Percentiles rank a stretch among this genome's conserved stretches.
Evolutionary conservation across 1,284 basidiomycete genomes (phyloP).

Genomic region (Porogramme epimiltina): DNA sequence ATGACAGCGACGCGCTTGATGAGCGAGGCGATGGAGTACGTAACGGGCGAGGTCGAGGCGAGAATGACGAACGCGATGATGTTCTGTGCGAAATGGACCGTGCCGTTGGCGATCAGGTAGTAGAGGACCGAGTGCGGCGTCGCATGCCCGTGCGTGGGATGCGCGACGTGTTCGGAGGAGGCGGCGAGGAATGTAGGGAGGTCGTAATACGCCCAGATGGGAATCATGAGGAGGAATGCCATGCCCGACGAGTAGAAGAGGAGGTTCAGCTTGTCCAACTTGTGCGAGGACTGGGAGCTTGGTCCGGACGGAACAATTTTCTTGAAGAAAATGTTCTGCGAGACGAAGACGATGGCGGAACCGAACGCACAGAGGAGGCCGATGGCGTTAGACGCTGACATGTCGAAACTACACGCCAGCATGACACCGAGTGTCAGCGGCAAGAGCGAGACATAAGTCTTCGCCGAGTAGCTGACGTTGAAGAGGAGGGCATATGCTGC

Average conservation of each 20-base stretch:
- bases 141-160: slow-evolving; percentile 45
- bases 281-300: slow-evolving; percentile 55
- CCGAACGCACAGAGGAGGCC: slow-evolving; percentile 92
- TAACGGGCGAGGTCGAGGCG: slow-evolving; percentile 94
- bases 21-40: slow-evolving; percentile 97
- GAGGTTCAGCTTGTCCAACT: slow-evolving; percentile 96
- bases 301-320: slow-evolving; percentile 87
- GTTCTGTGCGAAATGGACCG: slow-evolving; percentile 96
- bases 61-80: slow-evolving; percentile 97
- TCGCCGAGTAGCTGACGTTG: slow-evolving; percentile 87
- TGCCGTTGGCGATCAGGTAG: slow-evolving; percentile 90
- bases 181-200: slow-evolving; percentile 63
- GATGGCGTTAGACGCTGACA: slow-evolving; percentile 81
- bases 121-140: slow-evolving; percentile 61
- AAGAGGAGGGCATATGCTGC: slow-evolving; percentile 92
- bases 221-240: slow-evolving; percentile 94
- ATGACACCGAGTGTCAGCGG: slow-evolving; percentile 96
- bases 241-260: slow-evolving; percentile 94
- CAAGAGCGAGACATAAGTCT: slow-evolving; percentile 93
- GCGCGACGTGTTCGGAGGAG: slow-evolving; percentile 41
- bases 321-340: slow-evolving; percentile 99
- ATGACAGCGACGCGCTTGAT: slow-evolving; percentile 99
- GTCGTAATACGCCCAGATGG: slow-evolving; percentile 90
- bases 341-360: slow-evolving; percentile 94
- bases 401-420: slow-evolving; percentile 94